Evolutionary conservation across 108 stramenopile species (phyloP), one percentile per base, ranked within the genome.

Genomic region (Cafeteria roenbergensis): DNA sequence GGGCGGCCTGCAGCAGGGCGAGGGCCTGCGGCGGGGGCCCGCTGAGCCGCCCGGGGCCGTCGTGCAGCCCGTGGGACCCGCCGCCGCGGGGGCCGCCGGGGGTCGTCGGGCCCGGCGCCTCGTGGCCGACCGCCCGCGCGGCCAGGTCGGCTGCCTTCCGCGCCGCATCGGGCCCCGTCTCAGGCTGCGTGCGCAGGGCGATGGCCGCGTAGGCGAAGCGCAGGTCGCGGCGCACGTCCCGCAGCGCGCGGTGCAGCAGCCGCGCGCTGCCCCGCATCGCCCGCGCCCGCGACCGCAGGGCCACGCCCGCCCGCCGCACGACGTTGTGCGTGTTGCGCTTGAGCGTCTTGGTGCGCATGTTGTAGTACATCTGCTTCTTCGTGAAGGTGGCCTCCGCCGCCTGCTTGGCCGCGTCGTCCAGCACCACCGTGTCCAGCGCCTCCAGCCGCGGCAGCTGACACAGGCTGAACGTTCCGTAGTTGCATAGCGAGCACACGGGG

Each of bases 361-460:
- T 77, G 73, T 79, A 79, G 73, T 79, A 79, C 78, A 79, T 79
- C 34, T 48, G 69, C 71, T 79, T 79, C 62, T 79, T 79, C 32
- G 70, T 57, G 65, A 72, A 79, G 28, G 76, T 76, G 14, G 73
- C 42, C 28, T 77, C 67, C 20, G 76, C 69, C 57, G 61, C 57
- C 34, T 35, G 31, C 59, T 74, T 77, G 22, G 71, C 67, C 14
- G 73, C 76, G 24, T 77, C 66, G 29, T 36, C n/a, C n/a, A 79
- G 48, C 36, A 29, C 34, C 21, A 32, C 36, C 38, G 64, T 58
- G 51, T 79, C 78, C 66, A 79, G 70, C 1, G 51, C 6, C 0
- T 62, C 2, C 24, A 79, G 51, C 52, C 63, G 59, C 12, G 61
- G 32, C 38, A 79, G 65, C 56, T 79, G 78, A 62, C 71, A 77